phyloP scores from a whole-genome alignment of 2,329 filamentous ascomycete genomes.

The Tolypocladium paradoxum region DNA sequence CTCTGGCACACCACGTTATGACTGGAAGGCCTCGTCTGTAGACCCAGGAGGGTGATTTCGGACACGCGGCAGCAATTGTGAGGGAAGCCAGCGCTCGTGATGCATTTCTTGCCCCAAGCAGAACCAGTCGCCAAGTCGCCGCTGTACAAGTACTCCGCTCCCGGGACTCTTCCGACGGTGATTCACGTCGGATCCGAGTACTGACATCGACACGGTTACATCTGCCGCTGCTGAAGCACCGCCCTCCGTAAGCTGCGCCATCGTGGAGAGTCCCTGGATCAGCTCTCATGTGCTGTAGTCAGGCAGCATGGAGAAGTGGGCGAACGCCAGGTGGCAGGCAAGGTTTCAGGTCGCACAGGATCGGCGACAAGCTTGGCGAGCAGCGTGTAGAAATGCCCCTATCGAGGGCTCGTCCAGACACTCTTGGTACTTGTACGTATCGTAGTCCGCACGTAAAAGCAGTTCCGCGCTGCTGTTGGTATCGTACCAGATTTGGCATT shows the following conservation, averaged over 20 bases:
- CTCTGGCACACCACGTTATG: neutral
- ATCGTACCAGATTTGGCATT: neutral
- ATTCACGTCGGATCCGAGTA: neutral
- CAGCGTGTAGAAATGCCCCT: neutral
- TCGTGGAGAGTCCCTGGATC: neutral
- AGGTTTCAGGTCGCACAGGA: slow-evolving; percentile 1
- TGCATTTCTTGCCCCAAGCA: neutral
- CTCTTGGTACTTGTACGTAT: neutral
- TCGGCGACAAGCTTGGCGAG: neutral
- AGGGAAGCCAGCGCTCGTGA: neutral
- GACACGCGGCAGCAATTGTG: neutral
- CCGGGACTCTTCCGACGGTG: neutral
- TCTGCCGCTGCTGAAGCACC: neutral
- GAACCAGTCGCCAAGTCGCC: neutral
- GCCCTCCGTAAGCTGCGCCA: neutral
- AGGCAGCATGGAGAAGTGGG: neutral
- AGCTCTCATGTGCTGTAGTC: neutral
- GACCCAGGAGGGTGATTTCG: neutral
- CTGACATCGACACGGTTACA: neutral
- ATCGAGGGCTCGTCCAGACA: neutral
- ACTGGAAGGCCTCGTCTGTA: neutral
- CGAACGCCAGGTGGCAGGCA: neutral
- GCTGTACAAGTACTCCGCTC: too few species aligned
- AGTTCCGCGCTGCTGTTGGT: neutral
- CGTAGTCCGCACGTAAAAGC: too few species aligned